Conservation (phyloP, 2,329 filamentous ascomycete genomes). For the Colletotrichum costaricense region DNA sequence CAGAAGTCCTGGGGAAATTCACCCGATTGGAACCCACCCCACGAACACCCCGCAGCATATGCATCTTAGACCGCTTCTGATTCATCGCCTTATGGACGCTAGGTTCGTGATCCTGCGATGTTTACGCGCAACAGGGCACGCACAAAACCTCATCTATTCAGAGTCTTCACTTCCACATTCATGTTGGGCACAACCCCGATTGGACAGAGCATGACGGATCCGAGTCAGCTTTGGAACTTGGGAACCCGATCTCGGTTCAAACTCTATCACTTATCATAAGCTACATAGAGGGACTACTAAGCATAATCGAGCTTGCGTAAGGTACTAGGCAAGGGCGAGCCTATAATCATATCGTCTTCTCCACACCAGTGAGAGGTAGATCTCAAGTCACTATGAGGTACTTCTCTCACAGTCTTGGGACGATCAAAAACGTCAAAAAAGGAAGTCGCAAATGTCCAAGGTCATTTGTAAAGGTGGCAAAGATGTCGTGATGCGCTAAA, state of each 20-base stretch:
- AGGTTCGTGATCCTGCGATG: background rate
- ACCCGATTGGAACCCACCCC: background rate
- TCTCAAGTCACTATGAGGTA: background rate
- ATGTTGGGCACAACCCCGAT: background rate
- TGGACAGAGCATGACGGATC: background rate
- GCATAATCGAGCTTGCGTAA: background rate
- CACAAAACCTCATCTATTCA: background rate
- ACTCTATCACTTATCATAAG: background rate
- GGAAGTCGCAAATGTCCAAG: background rate
- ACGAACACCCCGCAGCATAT: background rate
- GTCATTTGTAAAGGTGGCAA: background rate
- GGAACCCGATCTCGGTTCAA: background rate
- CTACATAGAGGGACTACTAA: background rate
- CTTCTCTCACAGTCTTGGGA: background rate
- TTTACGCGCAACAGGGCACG: background rate
- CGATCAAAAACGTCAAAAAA: background rate
- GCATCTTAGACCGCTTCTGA: background rate
- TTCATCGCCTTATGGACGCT: background rate
- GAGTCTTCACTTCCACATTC: background rate
- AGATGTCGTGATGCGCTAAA: background rate
- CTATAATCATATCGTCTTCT: background rate
- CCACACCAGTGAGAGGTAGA: background rate
- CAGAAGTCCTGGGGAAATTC: background rate
- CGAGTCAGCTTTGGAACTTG: background rate
- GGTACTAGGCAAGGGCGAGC: background rate